phyloP scores from a whole-genome alignment of 768 basidiomycete species.

The Hypsizygus marmoreus region DNA sequence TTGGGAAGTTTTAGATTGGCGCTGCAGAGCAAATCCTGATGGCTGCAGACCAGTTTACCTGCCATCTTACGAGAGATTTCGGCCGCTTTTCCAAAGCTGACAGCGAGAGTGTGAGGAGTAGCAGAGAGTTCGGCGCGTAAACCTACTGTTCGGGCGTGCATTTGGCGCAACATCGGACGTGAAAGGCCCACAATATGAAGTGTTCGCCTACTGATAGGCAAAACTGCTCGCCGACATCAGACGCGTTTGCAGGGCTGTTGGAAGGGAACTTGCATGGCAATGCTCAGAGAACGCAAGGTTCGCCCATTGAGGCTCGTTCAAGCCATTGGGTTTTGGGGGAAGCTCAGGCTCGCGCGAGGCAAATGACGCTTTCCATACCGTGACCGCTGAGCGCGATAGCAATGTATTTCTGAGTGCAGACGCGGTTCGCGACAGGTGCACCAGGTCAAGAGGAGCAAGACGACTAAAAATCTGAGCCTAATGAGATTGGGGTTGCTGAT shows the following conservation, averaged over 20 bases:
- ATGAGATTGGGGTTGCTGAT: background rate
- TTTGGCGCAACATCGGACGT: slow-evolving; percentile 14
- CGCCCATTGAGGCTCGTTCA: slow-evolving; percentile 29
- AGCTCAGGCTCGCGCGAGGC: slow-evolving; percentile 24
- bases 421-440: slow-evolving; percentile 41
- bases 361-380: slow-evolving; percentile 25
- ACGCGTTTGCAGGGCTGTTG: background rate
- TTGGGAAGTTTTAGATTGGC: background rate
- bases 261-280: slow-evolving; percentile 25
- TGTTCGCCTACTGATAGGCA: slow-evolving; percentile 15
- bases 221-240: slow-evolving; percentile 8
- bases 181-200: slow-evolving; percentile 18
- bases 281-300: slow-evolving; percentile 26
- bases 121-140: background rate
- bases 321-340: slow-evolving; percentile 23
- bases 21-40: background rate
- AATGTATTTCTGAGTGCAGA: slow-evolving; percentile 35
- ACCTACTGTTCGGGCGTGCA: slow-evolving; percentile 18
- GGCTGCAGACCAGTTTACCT: slow-evolving; percentile 1
- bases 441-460: slow-evolving; percentile 36
- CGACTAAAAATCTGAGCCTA: slow-evolving; percentile 35
- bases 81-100: background rate
- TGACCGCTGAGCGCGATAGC: slow-evolving; percentile 24
- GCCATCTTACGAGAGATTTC: slow-evolving; percentile 1
- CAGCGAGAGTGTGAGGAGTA: background rate